These are phyloP conservation scores for Penicillium simplicissimum DNA, from an alignment of 495 filamentous ascomycete genomes.

Conservation along the genomic window DNA sequence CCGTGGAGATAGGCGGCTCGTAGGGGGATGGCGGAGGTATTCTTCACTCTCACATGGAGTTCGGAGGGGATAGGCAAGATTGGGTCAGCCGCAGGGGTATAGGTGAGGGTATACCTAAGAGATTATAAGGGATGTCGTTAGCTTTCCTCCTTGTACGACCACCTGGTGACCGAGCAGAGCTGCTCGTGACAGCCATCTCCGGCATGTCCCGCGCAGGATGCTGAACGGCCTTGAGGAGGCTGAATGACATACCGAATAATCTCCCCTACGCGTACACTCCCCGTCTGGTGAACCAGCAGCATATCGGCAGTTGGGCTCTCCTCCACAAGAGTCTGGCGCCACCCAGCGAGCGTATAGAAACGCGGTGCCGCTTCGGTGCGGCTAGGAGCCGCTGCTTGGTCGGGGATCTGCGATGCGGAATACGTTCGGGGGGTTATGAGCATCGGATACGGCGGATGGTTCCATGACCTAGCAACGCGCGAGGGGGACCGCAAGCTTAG, in stretches of 20 bases:
- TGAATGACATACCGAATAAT: conserved; percentile 61
- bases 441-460: conserved; percentile 35
- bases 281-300: conserved; percentile 86
- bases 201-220: neutral
- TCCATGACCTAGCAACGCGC: neutral
- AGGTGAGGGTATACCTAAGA: conserved; percentile 84
- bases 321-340: conserved; percentile 32
- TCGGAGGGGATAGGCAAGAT: conserved; percentile 78
- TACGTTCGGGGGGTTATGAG: conserved; percentile 53
- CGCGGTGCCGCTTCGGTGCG: conserved; percentile 22
- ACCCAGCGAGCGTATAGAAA: conserved; percentile 44
- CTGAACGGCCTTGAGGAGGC: neutral
- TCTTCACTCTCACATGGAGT: conserved; percentile 83
- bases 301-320: conserved; percentile 50
- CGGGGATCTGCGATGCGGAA: conserved; percentile 45
- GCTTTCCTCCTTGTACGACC: neutral
- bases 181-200: neutral
- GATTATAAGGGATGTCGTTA: neutral
- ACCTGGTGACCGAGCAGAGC: neutral
- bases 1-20: conserved; percentile 95
- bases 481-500: conserved; percentile 3
- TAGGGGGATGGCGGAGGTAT: conserved; percentile 85
- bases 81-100: conserved; percentile 83
- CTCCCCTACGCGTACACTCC: conserved; percentile 89
- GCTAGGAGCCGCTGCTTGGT: conserved; percentile 28